Percentiles rank a stretch among this genome's conserved stretches.
phyloP scores from a whole-genome alignment of 1,284 basidiomycete genomes.

The Cutaneotrichosporon sp. region DNA sequence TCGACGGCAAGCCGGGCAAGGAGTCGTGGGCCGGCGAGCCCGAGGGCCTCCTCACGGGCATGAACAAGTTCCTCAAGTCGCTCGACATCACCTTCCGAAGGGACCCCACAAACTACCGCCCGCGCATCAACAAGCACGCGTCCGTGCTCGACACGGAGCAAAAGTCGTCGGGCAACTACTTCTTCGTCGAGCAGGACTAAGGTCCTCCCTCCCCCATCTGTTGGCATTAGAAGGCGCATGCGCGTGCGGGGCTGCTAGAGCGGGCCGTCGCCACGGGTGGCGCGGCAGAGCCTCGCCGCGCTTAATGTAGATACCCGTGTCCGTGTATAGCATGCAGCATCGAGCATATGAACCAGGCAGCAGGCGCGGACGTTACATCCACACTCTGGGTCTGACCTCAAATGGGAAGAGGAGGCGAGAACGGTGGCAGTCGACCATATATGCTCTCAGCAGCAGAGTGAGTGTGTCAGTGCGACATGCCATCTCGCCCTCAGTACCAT shows the following conservation, averaged over 20 bases:
- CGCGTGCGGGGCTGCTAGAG: conserved; percentile 6
- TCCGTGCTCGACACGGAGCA: conserved; percentile 75
- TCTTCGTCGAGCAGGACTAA: conserved; percentile 41
- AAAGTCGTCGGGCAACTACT: conserved; percentile 59
- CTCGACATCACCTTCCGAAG: conserved; percentile 94
- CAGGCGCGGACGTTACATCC: too few species aligned
- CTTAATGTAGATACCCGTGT: conserved; percentile 9
- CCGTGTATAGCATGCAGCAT: conserved; percentile 8
- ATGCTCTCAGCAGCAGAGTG: too few species aligned
- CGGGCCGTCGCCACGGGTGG: conserved; percentile 5
- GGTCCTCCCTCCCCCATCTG: neutral
- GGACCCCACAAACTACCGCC: conserved; percentile 87
- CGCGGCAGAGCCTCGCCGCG: conserved; percentile 3
- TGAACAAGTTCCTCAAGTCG: conserved; percentile 74
- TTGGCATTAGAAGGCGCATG: conserved; percentile 6
- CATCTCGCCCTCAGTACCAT: too few species aligned
- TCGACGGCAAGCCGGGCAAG: conserved; percentile 80
- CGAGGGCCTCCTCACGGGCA: conserved; percentile 52
- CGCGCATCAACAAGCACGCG: conserved; percentile 90
- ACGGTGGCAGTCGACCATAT: too few species aligned
- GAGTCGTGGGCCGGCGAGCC: conserved; percentile 72
- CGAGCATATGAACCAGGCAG: neutral
- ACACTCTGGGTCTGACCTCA: too few species aligned
- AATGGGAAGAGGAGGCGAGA: too few species aligned
- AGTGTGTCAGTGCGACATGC: too few species aligned